Evolutionary conservation across 768 basidiomycete species (phyloP).

Genomic region (Mycena olivaceomarginata): DNA sequence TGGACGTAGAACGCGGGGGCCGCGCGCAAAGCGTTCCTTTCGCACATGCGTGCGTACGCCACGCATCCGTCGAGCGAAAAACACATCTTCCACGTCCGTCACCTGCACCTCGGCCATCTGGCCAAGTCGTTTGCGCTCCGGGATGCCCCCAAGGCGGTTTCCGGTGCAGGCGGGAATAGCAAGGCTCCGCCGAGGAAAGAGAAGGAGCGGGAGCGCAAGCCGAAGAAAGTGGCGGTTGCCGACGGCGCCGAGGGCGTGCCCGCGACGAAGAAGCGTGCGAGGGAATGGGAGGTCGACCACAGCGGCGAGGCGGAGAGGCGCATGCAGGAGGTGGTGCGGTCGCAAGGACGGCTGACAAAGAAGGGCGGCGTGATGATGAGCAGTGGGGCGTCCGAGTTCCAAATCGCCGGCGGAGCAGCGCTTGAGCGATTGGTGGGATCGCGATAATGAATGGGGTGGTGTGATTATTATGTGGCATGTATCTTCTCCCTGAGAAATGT

Average conservation of each 20-base stretch:
- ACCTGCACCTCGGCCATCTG: constrained; percentile 95
- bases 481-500: constrained; percentile 28
- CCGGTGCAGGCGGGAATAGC: constrained; percentile 46
- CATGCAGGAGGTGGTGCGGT: constrained; percentile 91
- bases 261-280: constrained; percentile 49
- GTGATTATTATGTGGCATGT: not conserved
- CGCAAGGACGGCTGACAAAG: constrained; percentile 88
- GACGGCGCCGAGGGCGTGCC: constrained; percentile 45
- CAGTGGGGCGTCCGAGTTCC: constrained; percentile 84
- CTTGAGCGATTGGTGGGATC: constrained; percentile 75
- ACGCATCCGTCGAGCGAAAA: constrained; percentile 98
- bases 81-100: constrained; percentile 95
- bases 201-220: constrained; percentile 46
- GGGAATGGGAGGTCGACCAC: constrained; percentile 64
- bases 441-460: constrained; percentile 38
- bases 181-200: constrained; percentile 43
- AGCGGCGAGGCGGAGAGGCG: constrained; percentile 82
- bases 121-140: constrained; percentile 95
- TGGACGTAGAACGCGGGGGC: constrained; percentile 78
- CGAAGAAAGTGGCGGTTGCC: constrained; percentile 44
- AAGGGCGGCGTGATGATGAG: constrained; percentile 86
- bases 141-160: constrained; percentile 82
- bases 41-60: constrained; percentile 96
- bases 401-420: constrained; percentile 79
- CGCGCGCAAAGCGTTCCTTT: constrained; percentile 91